Conservation (phyloP, 768 basidiomycete genomes). For the Candolleomyces efflorescens region DNA sequence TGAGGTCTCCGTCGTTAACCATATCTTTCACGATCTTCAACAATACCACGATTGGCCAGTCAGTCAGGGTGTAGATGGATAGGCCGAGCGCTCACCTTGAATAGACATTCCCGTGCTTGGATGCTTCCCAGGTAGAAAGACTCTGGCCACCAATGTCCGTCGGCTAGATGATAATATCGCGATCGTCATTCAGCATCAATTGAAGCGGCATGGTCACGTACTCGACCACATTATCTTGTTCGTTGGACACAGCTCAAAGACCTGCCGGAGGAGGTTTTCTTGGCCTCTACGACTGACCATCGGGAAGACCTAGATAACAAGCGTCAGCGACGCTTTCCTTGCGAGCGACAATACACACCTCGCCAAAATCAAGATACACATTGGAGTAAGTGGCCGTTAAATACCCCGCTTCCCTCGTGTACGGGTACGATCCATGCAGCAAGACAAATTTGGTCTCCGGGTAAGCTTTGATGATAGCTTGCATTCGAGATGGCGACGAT, state of each 20-base stretch:
- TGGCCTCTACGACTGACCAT: conserved; percentile 63
- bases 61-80: not conserved
- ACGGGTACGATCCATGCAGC: conserved; percentile 76
- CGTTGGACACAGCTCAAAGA: conserved; percentile 69
- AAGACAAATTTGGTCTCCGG: conserved; percentile 61
- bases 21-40: conserved; percentile 53
- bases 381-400: conserved; percentile 67
- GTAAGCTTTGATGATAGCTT: conserved; percentile 61
- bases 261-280: conserved; percentile 50
- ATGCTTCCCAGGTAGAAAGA: conserved; percentile 62
- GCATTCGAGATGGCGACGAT: conserved; percentile 63
- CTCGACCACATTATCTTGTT: conserved; percentile 84
- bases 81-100: conserved; percentile 35
- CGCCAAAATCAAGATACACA: conserved; percentile 78
- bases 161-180: conserved; percentile 29
- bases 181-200: not conserved
- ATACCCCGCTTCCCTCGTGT: conserved; percentile 74
- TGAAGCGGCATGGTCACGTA: conserved; percentile 29
- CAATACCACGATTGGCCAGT: not conserved
- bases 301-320: conserved; percentile 52
- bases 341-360: conserved; percentile 33
- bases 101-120: conserved; percentile 63
- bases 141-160: conserved; percentile 77
- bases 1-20: conserved; percentile 45
- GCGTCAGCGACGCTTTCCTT: too few species aligned